Base-by-base conservation (phyloP, 169 alveolate species). In the Cryptosporidium muris region DNA sequence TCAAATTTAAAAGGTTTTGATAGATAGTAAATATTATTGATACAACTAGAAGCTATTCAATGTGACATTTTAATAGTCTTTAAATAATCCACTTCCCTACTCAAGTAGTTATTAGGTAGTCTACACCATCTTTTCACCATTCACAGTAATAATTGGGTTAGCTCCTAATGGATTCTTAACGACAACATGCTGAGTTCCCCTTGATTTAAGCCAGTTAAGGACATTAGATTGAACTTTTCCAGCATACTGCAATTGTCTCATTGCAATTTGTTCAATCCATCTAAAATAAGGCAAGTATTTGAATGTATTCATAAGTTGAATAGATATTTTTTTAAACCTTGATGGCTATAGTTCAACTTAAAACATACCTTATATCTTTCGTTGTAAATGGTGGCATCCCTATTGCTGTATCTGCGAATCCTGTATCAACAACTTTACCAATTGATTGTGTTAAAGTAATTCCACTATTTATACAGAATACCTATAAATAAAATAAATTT, bases 241-340 rank as follows among this genome's bases (percentile, higher is more conserved):
- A 5, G 85, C 66, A 66, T 58, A 58, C 34, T 74, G 85, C 34
- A 74, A 36, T 60, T 74, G 85, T 42, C 63, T 74, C 43, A 11
- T 53, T 56, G 85, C 68, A 53, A 74, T 74, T 74, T 74, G 85
- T 43, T 74, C 85, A 43, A 74, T 62, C 85, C 85, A 74, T 45
- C 85, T 74, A 16, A 36, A 58, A 56, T 38, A 67, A n/a, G 4
- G 3, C 34, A 51, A 67, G 43, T 14, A 45, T 64, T 8, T 3
- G 36, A 7, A 8, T n/a, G 34, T 43, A 16, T 49, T 49, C n/a
- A 11, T 49, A 11, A 12, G 11, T 25, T 25, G 25, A 25, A 25
- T 25, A 25, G 25, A 25, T 49, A 9, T 25, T 60, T 38, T 34
- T 60, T 60, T 34, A 4, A 5, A 25, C 38, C 3, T 47, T 1